Percentiles rank a stretch among this genome's conserved stretches.
phyloP scores from a whole-genome alignment of 176 grass and related monocot species.

The Triticum timopheevii region DNA sequence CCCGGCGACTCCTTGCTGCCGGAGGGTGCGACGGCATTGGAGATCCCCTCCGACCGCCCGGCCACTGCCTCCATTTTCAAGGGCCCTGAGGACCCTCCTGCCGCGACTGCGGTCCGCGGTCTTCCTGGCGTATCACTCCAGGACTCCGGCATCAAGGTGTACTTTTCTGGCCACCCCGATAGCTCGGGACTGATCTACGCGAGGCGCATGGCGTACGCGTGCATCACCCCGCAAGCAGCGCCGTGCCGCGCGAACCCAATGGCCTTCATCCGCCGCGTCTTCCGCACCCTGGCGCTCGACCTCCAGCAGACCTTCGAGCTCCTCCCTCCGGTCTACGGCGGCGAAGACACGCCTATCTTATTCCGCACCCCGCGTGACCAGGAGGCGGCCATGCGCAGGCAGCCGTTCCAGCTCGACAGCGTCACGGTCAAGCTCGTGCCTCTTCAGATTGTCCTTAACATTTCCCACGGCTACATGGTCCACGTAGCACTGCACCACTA shows the following conservation, averaged over 20 bases:
- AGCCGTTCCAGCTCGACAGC: not conserved
- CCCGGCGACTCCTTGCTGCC: not conserved
- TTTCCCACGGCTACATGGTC: not conserved
- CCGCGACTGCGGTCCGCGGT: not conserved
- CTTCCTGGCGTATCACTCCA: not conserved
- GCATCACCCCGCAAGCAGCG: too few relatives aligned
- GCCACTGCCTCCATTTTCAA: not conserved
- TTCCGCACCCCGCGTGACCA: not conserved
- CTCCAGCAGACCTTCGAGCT: not conserved
- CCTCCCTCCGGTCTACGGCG: too few relatives aligned
- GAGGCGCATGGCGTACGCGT: not conserved
- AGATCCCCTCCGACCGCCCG: not conserved
- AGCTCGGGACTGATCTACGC: too few relatives aligned
- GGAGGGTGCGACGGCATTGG: not conserved
- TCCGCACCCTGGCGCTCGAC: too few relatives aligned
- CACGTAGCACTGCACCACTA: not conserved
- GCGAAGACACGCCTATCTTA: too few relatives aligned
- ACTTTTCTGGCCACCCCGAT: too few relatives aligned
- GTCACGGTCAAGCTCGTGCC: not conserved
- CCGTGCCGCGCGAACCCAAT: too few relatives aligned
- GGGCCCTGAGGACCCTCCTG: not conserved
- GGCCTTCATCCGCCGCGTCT: not conserved
- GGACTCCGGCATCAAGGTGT: too few relatives aligned
- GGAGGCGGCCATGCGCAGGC: not conserved
- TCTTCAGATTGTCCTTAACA: too few relatives aligned